Base-by-base conservation (phyloP, 192 early-diverging fungal species). In the Linderina pennispora region DNA sequence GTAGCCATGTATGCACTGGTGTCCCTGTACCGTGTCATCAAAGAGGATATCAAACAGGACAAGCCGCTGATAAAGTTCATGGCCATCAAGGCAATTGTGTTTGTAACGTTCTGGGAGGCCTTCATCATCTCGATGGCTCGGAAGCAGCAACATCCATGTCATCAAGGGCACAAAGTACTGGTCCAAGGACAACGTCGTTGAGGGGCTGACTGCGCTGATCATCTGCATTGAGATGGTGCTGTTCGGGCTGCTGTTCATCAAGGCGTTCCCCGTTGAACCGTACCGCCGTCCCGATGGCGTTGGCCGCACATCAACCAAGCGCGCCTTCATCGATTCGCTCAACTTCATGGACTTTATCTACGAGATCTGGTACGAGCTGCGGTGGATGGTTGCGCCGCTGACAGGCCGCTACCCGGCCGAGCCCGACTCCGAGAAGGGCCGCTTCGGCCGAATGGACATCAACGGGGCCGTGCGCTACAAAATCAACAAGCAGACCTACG, bases 1-100 rank as follows among this genome's bases (percentile, higher is more conserved):
- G 61, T 82, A 4, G 83, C 80, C 28, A 83, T 87, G 83, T 86
- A 85, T 39, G 80, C 72, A 18, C 67, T 89, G 35, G 57, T 89
- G 9, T 41, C 77, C 19, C 57, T 84, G 35, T 83, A 86, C 45
- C 41, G 78, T 13, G 78, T 73, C 21, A 77, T 88, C 48, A 78
- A 79, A 44, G 53, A 66, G 0, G 75, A 75, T 40, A 76, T 80
- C 50, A 43, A 43, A 15, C 65, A 77, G 7, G 40, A 81, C 25
- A 74, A 72, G 23, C 73, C 78, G 17, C 40, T 81, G 14, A 40
- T 54, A 43, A 65, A 75, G 40, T 75, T 75, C 24, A 17, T 70
- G 11, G 54, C 59, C 24, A 72, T 70, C 69, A 75, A 72, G 39
- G 65, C 71, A 25, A 65, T 84, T 9, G 73, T 84, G 23, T 84